Base-by-base conservation (phyloP, 2,329 filamentous ascomycete species). In the Colletotrichum incanum region DNA sequence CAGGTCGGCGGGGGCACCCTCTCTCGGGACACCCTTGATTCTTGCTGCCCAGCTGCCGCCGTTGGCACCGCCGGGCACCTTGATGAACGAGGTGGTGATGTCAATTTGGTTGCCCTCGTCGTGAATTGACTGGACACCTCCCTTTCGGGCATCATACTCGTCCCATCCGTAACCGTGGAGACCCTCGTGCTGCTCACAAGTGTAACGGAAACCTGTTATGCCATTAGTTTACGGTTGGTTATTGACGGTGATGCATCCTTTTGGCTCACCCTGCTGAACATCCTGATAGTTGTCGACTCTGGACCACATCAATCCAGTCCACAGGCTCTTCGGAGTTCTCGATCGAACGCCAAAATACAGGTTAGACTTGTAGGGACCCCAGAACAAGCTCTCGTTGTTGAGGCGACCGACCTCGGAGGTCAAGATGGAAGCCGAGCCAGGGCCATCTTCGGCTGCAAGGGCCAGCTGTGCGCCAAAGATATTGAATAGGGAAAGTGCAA, bases 131-230 rank as follows among this genome's bases (percentile, higher is more conserved):
- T 99, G 94, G 28, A 93, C 88, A 67, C 96, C 96, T 74, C 96
- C 96, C 68, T 88, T 93, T 70, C 96, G 89, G 28, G 95, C 92
- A 82, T 99, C 96, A 81, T 97, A 99, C 80, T 97, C 94, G 78
- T 98, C 95, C 96, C 96, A 99, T 74, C 96, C 96, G 81, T 99
- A 99, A 67, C 96, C 96, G 59, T 91, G 93, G 89, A 99, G 97
- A 75, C 93, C 93, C 80, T 97, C 94, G 81, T 96, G 90, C 81
- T 99, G 96, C 82, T 98, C 96, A 84, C 96, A 99, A 0, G 96
- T 98, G 81, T 98, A 95, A 75, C 96, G 92, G 77, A 98, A 93
- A 77, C 92, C 94, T 96, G 20, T n/a, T 3, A n/a, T n/a, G 11
- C 28, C 54, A 39, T 50, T 52, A 56, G 50, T 41, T 47, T 31